Percentiles rank a stretch among this genome's conserved stretches.
phyloP scores from a whole-genome alignment of 2,329 filamentous ascomycete species.

The Pestalotiopsis sp. region DNA sequence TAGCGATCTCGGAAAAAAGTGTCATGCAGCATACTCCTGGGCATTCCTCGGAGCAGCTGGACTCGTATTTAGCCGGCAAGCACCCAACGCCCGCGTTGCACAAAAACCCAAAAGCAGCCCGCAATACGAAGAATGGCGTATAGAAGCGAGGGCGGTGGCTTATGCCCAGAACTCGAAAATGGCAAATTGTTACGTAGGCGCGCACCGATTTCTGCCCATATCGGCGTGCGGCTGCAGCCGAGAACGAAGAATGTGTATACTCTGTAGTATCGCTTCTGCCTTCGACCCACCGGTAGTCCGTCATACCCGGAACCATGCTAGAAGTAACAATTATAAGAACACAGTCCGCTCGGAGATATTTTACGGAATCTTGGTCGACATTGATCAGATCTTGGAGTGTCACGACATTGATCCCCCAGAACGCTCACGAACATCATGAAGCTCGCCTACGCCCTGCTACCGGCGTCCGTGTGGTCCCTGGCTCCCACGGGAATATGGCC shows the following conservation, averaged over 20 bases:
- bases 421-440: constrained; percentile 38
- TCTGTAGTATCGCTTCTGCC: not conserved
- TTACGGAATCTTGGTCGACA: not conserved
- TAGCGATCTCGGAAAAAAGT: not conserved
- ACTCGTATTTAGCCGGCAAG: not conserved
- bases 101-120: constrained; percentile 11
- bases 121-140: constrained; percentile 21
- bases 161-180: not conserved
- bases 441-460: constrained; percentile 30
- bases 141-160: not conserved
- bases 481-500: constrained; percentile 12
- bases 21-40: not conserved
- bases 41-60: not conserved
- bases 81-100: not conserved
- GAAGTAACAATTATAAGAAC: not conserved
- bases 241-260: not conserved
- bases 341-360: not conserved
- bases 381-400: not conserved
- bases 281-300: not conserved
- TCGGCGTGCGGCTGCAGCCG: not conserved
- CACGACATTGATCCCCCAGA: constrained; percentile 29
- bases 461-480: constrained; percentile 22
- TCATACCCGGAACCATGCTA: not conserved
- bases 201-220: not conserved
- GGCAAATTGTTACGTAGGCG: not conserved